Evolutionary conservation across 2,329 filamentous ascomycete genomes (phyloP).

Genomic region (Trichoderma semiorbis): DNA sequence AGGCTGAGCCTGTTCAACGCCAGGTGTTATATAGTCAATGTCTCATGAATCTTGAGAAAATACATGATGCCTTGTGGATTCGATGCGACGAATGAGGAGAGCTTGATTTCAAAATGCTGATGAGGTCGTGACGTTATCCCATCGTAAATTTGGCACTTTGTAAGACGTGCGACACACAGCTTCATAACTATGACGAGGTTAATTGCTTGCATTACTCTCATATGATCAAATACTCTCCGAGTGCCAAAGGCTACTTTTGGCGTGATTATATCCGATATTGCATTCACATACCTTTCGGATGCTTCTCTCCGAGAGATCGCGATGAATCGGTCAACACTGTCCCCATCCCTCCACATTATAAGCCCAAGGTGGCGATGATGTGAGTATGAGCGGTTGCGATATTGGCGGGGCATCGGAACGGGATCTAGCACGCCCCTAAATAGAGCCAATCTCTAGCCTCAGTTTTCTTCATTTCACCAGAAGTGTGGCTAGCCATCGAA

Average conservation of each 20-base stretch:
- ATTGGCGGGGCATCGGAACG: neutral
- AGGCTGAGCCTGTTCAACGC: too few species aligned
- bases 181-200: neutral
- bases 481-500: neutral
- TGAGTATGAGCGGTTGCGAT: neutral
- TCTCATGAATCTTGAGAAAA: too few species aligned
- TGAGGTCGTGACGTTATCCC: neutral
- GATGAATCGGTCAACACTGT: neutral
- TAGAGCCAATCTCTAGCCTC: neutral
- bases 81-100: neutral
- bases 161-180: neutral
- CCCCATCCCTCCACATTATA: neutral
- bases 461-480: neutral
- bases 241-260: neutral
- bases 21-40: too few species aligned
- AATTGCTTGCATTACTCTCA: neutral
- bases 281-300: neutral
- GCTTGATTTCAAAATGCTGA: neutral
- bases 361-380: neutral
- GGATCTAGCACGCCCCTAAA: neutral
- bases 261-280: neutral
- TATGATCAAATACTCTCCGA: neutral
- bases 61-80: too few species aligned
- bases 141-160: neutral
- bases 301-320: neutral